Percentiles rank a stretch among this genome's conserved stretches.
Conservation (phyloP, 352 stramenopile genomes). For the Phytopythium helicoides region DNA sequence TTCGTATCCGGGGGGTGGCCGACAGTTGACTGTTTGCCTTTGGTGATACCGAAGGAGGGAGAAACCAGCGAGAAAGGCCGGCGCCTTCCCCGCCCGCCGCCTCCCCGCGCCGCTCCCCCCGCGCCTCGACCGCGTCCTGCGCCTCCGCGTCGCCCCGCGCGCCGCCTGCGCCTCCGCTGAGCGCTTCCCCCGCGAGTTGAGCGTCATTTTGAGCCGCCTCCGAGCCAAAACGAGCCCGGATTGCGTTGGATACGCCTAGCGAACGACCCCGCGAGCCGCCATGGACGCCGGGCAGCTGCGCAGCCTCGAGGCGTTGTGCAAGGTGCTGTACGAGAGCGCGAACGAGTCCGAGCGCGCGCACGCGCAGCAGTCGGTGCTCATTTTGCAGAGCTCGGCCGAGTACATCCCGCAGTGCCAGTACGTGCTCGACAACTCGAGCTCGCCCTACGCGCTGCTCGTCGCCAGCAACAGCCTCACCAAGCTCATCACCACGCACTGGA, state of each 20-base stretch:
- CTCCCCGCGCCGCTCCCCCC: not conserved
- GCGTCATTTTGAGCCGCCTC: no score
- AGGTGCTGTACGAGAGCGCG: slow-evolving; percentile 70
- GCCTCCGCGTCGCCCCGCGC: not conserved
- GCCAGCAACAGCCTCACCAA: slow-evolving; percentile 96
- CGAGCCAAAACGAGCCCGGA: slow-evolving; percentile 5
- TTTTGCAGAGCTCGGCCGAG: slow-evolving; percentile 91
- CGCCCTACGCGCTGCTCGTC: slow-evolving; percentile 95
- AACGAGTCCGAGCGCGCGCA: slow-evolving; percentile 71
- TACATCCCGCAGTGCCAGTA: slow-evolving; percentile 99
- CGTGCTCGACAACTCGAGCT: slow-evolving; percentile 96
- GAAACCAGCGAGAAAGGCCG: slow-evolving; percentile 6
- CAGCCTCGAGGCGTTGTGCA: slow-evolving; percentile 80
- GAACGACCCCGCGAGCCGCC: no score
- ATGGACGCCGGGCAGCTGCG: slow-evolving; percentile 82
- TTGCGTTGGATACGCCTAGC: not conserved
- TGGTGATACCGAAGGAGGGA: not conserved
- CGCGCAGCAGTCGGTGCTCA: slow-evolving; percentile 81
- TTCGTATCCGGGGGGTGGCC: slow-evolving; percentile 2
- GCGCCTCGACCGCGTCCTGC: not conserved
- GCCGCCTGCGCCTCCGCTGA: not conserved
- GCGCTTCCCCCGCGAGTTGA: not conserved
- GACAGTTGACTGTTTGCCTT: slow-evolving; percentile 5
- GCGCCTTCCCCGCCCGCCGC: not conserved
- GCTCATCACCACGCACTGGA: slow-evolving; percentile 98